phyloP scores from a whole-genome alignment of 164 flowering plant genomes.

The Vitis amurensis region DNA sequence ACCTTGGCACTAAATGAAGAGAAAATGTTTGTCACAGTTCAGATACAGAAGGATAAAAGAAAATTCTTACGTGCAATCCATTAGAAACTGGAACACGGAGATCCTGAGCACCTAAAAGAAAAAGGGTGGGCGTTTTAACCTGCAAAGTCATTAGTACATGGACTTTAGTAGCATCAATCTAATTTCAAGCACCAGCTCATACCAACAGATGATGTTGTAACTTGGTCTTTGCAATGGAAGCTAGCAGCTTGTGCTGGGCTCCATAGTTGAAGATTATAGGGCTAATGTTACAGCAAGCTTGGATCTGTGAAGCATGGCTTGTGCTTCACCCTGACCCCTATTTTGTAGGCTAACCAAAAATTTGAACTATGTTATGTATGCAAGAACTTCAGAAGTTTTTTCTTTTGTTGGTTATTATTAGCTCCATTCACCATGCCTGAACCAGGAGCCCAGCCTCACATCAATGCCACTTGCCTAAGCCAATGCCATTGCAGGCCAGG shows the following conservation, averaged over 20 bases:
- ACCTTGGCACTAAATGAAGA: not conserved
- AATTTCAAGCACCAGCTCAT: not conserved
- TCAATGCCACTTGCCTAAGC: not conserved
- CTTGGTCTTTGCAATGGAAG: not conserved
- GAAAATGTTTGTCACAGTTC: not conserved
- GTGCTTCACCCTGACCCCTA: not conserved
- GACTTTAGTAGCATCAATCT: not conserved
- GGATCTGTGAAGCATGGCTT: not conserved
- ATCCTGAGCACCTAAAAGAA: constrained; percentile 90
- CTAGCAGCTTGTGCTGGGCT: not conserved
- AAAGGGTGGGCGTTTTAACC: constrained; percentile 89
- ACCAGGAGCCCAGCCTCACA: not conserved
- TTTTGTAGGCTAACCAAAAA: no score
- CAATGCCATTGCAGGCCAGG: not conserved
- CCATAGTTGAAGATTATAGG: not conserved
- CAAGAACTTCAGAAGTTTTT: not conserved
- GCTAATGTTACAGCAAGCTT: not conserved
- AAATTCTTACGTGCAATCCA: constrained; percentile 77
- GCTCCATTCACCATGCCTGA: not conserved
- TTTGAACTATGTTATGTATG: no score
- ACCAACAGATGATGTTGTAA: not conserved
- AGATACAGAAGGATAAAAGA: not conserved
- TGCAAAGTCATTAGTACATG: constrained; percentile 29
- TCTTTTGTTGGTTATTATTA: not conserved
- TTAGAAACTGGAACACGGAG: constrained; percentile 85